These are phyloP conservation scores for Penicillium sp. DNA, from an alignment of 2,329 filamentous ascomycete genomes.

Conservation along the genomic window DNA sequence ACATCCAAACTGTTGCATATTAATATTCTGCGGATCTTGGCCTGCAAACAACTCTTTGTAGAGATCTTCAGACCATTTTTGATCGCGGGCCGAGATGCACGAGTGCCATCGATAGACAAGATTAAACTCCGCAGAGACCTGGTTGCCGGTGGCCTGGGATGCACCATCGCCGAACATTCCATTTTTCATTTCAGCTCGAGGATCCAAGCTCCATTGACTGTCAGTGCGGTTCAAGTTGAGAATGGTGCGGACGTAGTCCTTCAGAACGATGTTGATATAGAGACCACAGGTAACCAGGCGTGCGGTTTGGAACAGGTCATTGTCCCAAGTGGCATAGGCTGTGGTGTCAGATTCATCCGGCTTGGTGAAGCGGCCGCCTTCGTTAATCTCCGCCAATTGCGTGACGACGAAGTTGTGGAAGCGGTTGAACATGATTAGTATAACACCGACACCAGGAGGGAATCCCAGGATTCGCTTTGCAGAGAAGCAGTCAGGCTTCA, in stretches of 20 bases:
- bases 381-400: slow-evolving; percentile 64
- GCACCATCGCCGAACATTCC: slow-evolving; percentile 43
- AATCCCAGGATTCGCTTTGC: slow-evolving; percentile 64
- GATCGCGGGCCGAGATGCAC: slow-evolving; percentile 59
- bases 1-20: slow-evolving; percentile 39
- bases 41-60: slow-evolving; percentile 50
- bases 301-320: slow-evolving; percentile 54
- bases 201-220: slow-evolving; percentile 63
- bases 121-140: slow-evolving; percentile 68
- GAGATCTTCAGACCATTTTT: slow-evolving; percentile 59
- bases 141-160: slow-evolving; percentile 61
- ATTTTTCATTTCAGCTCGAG: slow-evolving; percentile 58
- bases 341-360: slow-evolving; percentile 38
- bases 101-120: slow-evolving; percentile 66
- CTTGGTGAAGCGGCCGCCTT: slow-evolving; percentile 65
- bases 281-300: slow-evolving; percentile 55
- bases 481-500: slow-evolving; percentile 70
- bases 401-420: slow-evolving; percentile 70
- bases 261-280: slow-evolving; percentile 55
- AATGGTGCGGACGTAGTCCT: slow-evolving; percentile 63
- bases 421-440: slow-evolving; percentile 66
- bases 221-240: slow-evolving; percentile 59
- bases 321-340: slow-evolving; percentile 40
- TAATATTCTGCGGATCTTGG: slow-evolving; percentile 36
- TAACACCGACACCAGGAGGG: slow-evolving; percentile 65